phyloP scores from a whole-genome alignment of 225 moss, liverwort and hornwort species.

The Straminergon stramineum region DNA sequence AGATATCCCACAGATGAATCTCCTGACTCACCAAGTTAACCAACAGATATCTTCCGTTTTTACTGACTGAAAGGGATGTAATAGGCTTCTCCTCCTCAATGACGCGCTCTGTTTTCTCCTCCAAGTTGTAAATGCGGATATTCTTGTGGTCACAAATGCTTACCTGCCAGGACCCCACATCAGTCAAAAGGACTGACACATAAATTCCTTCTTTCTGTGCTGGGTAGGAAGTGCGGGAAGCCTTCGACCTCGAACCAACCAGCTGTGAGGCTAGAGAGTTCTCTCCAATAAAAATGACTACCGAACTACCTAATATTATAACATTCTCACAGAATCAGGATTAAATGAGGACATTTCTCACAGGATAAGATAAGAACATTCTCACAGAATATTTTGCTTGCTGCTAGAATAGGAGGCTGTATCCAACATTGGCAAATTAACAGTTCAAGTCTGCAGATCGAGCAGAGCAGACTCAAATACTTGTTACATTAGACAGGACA shows the following conservation, averaged over 20 bases:
- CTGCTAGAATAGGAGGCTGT: not conserved
- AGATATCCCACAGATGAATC: slow-evolving; percentile 94
- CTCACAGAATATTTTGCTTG: not conserved
- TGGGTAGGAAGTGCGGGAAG: not conserved
- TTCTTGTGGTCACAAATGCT: slow-evolving; percentile 85
- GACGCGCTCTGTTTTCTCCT: slow-evolving; percentile 78
- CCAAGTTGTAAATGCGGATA: slow-evolving; percentile 94
- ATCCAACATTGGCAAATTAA: not conserved
- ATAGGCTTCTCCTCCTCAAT: slow-evolving; percentile 94
- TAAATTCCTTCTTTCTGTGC: not conserved
- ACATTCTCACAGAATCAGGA: not conserved
- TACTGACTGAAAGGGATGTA: slow-evolving; percentile 92
- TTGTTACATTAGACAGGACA: not conserved
- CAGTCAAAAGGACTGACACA: not conserved
- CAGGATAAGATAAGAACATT: not conserved
- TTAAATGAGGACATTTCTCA: not conserved
- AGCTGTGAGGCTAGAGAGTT: not conserved
- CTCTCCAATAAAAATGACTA: not conserved
- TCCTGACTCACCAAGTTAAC: slow-evolving; percentile 95
- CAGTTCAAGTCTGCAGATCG: not conserved
- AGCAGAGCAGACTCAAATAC: not conserved
- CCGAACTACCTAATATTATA: not conserved
- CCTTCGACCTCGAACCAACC: not conserved
- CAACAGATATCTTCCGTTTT: slow-evolving; percentile 91
- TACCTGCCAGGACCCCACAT: slow-evolving; percentile 10